Percentiles rank a stretch among this genome's conserved stretches.
Conservation (phyloP, 768 basidiomycete species). For the Mycena filopes region DNA sequence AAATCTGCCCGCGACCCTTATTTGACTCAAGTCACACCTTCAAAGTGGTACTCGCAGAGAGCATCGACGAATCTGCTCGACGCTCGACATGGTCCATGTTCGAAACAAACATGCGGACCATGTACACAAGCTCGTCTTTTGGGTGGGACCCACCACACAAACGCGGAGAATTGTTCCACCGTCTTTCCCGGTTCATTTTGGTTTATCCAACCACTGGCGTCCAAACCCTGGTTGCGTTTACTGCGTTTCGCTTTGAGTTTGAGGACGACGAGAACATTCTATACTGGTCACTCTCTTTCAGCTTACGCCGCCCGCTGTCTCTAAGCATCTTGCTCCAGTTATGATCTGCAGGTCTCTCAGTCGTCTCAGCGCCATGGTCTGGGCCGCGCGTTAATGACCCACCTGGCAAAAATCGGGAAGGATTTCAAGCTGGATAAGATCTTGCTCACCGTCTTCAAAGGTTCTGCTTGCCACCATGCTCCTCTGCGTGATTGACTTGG, state of each 20-base stretch:
- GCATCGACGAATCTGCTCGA: constrained; percentile 49
- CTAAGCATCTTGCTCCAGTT: constrained; percentile 54
- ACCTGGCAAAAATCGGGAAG: constrained; percentile 60
- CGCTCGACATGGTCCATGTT: constrained; percentile 63
- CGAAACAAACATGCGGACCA: constrained; percentile 66
- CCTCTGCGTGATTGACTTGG: constrained; percentile 15
- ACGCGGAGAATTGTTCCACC: constrained; percentile 67
- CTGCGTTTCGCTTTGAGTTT: constrained; percentile 79
- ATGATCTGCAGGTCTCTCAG: constrained; percentile 76
- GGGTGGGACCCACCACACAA: constrained; percentile 74
- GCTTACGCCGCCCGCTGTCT: background rate
- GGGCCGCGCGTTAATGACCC: constrained; percentile 64
- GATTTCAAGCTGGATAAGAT: constrained; percentile 72
- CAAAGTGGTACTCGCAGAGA: constrained; percentile 37
- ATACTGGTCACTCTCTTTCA: constrained; percentile 66
- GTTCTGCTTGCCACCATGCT: constrained; percentile 47
- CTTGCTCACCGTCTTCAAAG: constrained; percentile 80
- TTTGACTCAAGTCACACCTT: constrained; percentile 31
- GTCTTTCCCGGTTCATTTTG: constrained; percentile 69
- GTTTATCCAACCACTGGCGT: constrained; percentile 38
- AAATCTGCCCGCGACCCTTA: background rate
- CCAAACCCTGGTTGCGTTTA: constrained; percentile 48
- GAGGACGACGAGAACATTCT: constrained; percentile 69
- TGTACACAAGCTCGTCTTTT: constrained; percentile 66
- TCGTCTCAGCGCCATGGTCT: constrained; percentile 62